A percentile compares a stretch with the other conserved stretches of the same genome.
Evolutionary conservation across 108 stramenopile species (phyloP).

Genomic region (Mediolabrus comicus): DNA sequence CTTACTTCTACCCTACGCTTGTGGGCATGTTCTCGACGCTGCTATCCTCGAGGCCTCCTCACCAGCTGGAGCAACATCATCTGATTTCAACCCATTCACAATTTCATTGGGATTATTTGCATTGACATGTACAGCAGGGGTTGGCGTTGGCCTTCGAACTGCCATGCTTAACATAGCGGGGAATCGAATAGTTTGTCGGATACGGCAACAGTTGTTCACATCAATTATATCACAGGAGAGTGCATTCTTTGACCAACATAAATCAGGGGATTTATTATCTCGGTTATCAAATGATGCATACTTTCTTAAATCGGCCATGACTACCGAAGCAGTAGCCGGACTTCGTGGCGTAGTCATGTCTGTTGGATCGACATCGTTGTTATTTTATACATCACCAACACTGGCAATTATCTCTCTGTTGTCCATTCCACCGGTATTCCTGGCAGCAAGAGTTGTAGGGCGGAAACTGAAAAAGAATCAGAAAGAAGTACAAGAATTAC

Average conservation of each 20-base stretch:
- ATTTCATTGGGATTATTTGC: constrained; percentile 65
- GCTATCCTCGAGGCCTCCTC: constrained; percentile 41
- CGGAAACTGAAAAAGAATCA: constrained; percentile 54
- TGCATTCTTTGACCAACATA: constrained; percentile 63
- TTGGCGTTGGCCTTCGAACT: constrained; percentile 64
- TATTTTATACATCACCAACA: constrained; percentile 74
- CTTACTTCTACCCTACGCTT: constrained; percentile 68
- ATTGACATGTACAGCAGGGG: constrained; percentile 56
- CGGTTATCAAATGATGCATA: constrained; percentile 74
- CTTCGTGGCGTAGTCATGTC: constrained; percentile 66
- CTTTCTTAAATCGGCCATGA: constrained; percentile 72
- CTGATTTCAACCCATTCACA: constrained; percentile 33
- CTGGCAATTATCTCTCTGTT: constrained; percentile 70
- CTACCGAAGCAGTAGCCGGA: constrained; percentile 72
- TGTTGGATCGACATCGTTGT: constrained; percentile 59
- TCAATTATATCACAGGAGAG: constrained; percentile 71
- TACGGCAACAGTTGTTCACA: constrained; percentile 62
- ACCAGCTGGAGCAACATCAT: not conserved
- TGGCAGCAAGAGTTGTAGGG: constrained; percentile 61
- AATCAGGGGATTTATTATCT: constrained; percentile 83
- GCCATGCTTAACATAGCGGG: constrained; percentile 69
- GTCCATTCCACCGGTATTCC: constrained; percentile 75
- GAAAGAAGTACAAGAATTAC: constrained; percentile 59
- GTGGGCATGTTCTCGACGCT: constrained; percentile 67
- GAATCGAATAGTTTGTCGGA: constrained; percentile 73